Evolutionary conservation across 176 grass and related monocot species (phyloP), one percentile per base, ranked within the genome.

Genomic region (Bothriochloa decipiens): DNA sequence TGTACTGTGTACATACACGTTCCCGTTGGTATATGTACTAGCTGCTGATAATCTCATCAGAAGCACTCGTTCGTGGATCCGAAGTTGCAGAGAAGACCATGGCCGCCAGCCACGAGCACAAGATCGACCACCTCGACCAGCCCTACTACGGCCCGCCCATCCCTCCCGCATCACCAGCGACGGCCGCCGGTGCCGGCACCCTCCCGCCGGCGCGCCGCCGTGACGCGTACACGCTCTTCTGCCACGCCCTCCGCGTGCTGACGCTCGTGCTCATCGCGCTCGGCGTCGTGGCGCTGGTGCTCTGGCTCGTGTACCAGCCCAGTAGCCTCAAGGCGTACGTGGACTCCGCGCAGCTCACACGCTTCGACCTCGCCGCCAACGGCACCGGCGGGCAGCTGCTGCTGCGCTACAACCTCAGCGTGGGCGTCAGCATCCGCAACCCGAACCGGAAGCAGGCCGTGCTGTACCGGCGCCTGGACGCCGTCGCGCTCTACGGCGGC

Each of bases 301-400:
- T 88, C 25, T 95, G 83, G 90, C 72, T 92, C 45, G 87, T 92
- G 18, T 91, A 72, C 76, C 90, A 83, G 63, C 93, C 90, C n/a
- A 83, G 16, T 58, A 35, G 50, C 26, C 78, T 92, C 80, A 83
- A 84, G 52, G 90, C 83, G 7, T 79, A 82, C 82, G 74, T 88
- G 11, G 72, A 88, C 78, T 32, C 85, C 20, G 90, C 90, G 14
- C 46, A 37, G 55, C 83, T 92, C 72, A 78, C 71, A 5, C 74
- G 70, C 72, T 95, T 95, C 83, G 64, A 90, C 76, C 82, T 95
- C 22, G 64, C 36, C 49, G 15, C 8, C 62, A 7, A 69, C 52
- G 32, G 6, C 60, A 57, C 36, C 42, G 29, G n/a, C 67, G 22
- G 17, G 5, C 78, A 35, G 6, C 82, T 86, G 2, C 82, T 26